A percentile compares a stretch with the other conserved stretches of the same genome.
phyloP scores from a whole-genome alignment of 176 grass and related monocot species.

The Alopecurus myosuroides region DNA sequence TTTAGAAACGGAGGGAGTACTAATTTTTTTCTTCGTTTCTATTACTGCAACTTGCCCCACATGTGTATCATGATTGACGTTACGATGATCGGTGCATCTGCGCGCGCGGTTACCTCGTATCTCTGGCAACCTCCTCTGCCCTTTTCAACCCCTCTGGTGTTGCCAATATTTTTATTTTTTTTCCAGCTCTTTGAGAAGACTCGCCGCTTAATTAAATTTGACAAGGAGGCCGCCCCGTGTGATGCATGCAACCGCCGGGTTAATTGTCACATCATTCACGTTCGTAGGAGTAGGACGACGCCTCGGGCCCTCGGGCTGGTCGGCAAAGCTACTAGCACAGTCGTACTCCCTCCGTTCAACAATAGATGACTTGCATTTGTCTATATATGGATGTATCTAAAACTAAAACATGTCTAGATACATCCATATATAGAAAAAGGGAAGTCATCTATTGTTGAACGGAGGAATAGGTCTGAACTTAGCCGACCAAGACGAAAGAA shows the following conservation, averaged over 20 bases:
- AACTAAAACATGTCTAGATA: no score
- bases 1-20: no score
- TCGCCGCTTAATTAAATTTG: neutral
- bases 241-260: constrained; percentile 17
- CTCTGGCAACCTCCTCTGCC: no score
- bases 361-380: no score
- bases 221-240: constrained; percentile 17
- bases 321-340: neutral
- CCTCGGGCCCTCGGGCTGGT: neutral
- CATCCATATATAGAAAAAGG: no score
- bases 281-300: neutral
- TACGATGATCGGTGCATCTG: neutral
- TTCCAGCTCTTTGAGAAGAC: neutral
- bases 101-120: neutral
- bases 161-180: neutral
- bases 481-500: neutral
- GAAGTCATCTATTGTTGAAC: no score
- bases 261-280: constrained; percentile 24
- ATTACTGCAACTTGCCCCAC: neutral
- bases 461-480: neutral
- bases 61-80: neutral
- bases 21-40: neutral
- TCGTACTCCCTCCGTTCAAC: no score
- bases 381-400: no score
- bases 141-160: no score